Base-by-base conservation (phyloP, 352 stramenopile genomes). In the Globisporangium paddicum region DNA sequence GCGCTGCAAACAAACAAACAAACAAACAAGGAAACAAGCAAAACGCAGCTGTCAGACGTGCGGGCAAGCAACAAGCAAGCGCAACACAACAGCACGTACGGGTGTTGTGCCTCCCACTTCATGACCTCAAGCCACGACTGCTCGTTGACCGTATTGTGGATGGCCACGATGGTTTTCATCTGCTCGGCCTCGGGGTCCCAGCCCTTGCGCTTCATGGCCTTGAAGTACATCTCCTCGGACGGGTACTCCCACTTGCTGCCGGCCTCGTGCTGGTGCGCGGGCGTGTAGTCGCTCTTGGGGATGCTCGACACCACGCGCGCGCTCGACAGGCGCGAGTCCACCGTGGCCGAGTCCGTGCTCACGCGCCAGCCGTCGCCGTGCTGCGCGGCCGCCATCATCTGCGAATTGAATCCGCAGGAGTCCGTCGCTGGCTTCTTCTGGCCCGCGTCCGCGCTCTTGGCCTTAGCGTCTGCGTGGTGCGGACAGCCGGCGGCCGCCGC, bases 101-200 rank as follows among this genome's bases (percentile, higher is more conserved):
- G 62, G 40, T 86, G 77, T 52, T 84, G 72, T 21, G 66, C 74
- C 72, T 99, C 95, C 90, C 92, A 98, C 63, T 96, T 82, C 21
- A 90, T 73, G 50, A 98, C 89, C 64, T 98, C 79, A 25, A 63
- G 66, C 96, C 96, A 99, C 30, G 90, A 98, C 58, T 97, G 81
- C 71, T 99, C 96, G 69, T 99, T 99, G 55, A 98, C 93, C 18
- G 91, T 88, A 71, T 99, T 99, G 79, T 99, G 96, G 65, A 99
- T 98, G 41, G 85, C 82, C n/a, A 99, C 82, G 55, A 98, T 97
- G 10, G 86, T 93, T 46, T 95, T 93, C 79, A 99, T 98, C 72
- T 98, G 90, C 25, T 93, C 70, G 10, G 79, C 79, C 47, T 93
- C 69, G 2, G 90, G 86, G 49, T 96, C 82, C 86, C 96, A 98